Conservation (phyloP, 352 stramenopile genomes). For the Peronospora belbahrii region DNA sequence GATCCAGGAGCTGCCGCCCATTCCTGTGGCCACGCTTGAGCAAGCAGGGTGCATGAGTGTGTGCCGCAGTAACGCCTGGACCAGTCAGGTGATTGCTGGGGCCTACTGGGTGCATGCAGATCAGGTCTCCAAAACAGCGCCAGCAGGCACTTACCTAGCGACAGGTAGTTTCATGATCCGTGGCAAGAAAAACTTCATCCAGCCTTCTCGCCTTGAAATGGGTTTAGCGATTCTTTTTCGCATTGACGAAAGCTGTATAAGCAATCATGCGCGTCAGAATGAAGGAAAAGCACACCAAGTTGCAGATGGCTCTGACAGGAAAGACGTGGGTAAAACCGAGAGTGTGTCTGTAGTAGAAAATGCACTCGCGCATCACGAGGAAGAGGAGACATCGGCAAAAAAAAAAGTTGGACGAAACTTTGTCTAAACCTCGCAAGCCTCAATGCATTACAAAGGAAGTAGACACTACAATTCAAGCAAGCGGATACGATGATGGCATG, state of each 20-base stretch:
- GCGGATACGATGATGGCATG: conserved; percentile 13
- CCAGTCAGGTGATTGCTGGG: conserved; percentile 92
- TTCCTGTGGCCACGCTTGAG: conserved; percentile 81
- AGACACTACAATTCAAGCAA: background rate
- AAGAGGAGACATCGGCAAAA: background rate
- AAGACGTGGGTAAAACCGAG: conserved; percentile 12
- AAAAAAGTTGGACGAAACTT: background rate
- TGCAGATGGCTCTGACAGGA: conserved; percentile 8
- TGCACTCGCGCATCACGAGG: background rate
- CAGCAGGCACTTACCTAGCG: conserved; percentile 93
- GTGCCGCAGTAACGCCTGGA: conserved; percentile 93
- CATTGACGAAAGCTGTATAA: conserved; percentile 79
- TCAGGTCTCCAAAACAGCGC: conserved; percentile 96
- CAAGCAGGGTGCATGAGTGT: conserved; percentile 95
- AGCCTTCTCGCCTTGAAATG: conserved; percentile 85
- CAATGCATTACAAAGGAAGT: conserved; percentile 7
- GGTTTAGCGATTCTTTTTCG: conserved; percentile 88
- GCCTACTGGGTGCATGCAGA: conserved; percentile 97
- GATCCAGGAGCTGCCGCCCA: conserved; percentile 30
- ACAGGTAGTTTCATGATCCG: conserved; percentile 97
- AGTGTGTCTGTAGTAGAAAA: background rate
- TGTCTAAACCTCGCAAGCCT: background rate
- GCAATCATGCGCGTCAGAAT: conserved; percentile 35
- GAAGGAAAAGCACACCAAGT: conserved; percentile 15
- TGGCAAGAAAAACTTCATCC: conserved; percentile 93